phyloP scores from a whole-genome alignment of 148 eudicot genomes.

The Bassia scoparia region DNA sequence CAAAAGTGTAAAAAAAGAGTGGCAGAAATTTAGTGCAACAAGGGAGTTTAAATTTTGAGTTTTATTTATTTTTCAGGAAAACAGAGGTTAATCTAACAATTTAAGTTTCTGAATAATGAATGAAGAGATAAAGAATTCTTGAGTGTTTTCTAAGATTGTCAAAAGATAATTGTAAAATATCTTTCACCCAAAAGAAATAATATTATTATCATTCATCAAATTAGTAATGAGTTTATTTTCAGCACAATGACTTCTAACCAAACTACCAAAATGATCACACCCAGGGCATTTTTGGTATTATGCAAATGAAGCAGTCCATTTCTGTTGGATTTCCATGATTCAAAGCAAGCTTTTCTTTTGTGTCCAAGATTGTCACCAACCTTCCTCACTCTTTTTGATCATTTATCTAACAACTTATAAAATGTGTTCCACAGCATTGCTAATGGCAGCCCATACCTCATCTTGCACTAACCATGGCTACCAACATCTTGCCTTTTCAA shows the following conservation, averaged over 20 bases:
- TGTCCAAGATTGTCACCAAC: conserved; percentile 34
- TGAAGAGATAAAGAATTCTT: no score
- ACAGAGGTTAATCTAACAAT: no score
- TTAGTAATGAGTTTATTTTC: conserved; percentile 4
- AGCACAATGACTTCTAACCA: conserved; percentile 10
- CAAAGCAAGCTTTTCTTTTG: conserved; percentile 40
- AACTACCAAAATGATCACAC: background rate
- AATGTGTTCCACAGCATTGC: conserved; percentile 19
- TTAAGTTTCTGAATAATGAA: no score
- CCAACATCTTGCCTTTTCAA: conserved; percentile 22
- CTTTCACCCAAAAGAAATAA: background rate
- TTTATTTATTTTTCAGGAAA: no score
- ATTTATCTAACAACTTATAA: conserved; percentile 26
- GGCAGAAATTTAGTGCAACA: no score
- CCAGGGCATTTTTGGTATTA: conserved; percentile 14
- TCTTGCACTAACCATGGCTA: conserved; percentile 35
- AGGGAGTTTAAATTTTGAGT: no score
- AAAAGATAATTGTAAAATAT: no score
- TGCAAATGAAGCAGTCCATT: background rate
- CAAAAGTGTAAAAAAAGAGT: no score
- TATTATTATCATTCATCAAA: background rate
- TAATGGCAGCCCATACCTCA: conserved; percentile 18
- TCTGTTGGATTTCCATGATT: conserved; percentile 29
- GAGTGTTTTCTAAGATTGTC: no score
- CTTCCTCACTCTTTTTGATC: conserved; percentile 1